phyloP scores from a whole-genome alignment of 768 basidiomycete genomes.

The Fibroporia radiculosa region DNA sequence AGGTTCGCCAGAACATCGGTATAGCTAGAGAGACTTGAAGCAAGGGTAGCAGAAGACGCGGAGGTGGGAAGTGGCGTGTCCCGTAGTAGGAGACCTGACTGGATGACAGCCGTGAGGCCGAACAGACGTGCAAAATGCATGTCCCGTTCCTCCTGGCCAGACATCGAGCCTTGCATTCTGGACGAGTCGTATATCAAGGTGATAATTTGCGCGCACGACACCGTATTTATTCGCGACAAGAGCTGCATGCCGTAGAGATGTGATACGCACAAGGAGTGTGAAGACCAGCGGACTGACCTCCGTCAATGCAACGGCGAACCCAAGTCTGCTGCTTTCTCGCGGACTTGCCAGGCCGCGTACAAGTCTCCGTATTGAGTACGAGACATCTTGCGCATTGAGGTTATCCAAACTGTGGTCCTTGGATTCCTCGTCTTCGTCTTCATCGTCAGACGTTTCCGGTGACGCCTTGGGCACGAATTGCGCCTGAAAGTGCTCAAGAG shows the following conservation, averaged over 20 bases:
- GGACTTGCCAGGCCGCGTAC: slow-evolving; percentile 87
- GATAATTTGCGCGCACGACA: slow-evolving; percentile 72
- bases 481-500: slow-evolving; percentile 82
- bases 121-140: slow-evolving; percentile 88
- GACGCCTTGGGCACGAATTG: slow-evolving; percentile 45
- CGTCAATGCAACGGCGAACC: slow-evolving; percentile 93
- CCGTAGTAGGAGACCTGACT: slow-evolving; percentile 75
- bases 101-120: slow-evolving; percentile 77
- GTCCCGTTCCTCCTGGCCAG: slow-evolving; percentile 90
- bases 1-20: slow-evolving; percentile 51
- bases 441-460: slow-evolving; percentile 26
- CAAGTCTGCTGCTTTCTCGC: slow-evolving; percentile 86
- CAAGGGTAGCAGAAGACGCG: slow-evolving; percentile 42
- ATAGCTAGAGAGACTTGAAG: slow-evolving; percentile 55
- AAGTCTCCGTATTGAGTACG: slow-evolving; percentile 84
- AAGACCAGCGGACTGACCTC: slow-evolving; percentile 61
- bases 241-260: too few species aligned
- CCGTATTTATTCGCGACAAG: slow-evolving; percentile 66
- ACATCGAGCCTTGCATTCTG: slow-evolving; percentile 67
- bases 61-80: slow-evolving; percentile 44
- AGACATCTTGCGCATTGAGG: slow-evolving; percentile 83
- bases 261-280: slow-evolving; percentile 1
- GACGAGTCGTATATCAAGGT: slow-evolving; percentile 68
- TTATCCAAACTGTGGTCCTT: slow-evolving; percentile 49
- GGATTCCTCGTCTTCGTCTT: slow-evolving; percentile 33